Evolutionary conservation across 768 basidiomycete species (phyloP).

Genomic region (Scleroderma citrinum): DNA sequence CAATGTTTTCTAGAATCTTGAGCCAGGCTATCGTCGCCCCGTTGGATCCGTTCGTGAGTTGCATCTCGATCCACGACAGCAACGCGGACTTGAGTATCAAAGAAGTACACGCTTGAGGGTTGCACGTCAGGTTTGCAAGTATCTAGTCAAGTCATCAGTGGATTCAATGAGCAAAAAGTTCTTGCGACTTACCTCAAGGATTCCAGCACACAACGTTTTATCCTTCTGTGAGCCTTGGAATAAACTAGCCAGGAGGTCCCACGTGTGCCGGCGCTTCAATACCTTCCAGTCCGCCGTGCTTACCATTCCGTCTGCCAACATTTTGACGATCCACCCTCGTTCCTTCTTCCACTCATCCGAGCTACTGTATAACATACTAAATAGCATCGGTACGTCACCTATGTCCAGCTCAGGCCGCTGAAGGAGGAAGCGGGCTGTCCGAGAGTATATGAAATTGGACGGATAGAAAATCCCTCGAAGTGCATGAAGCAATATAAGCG

Average conservation of each 20-base stretch:
- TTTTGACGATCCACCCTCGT: conserved; percentile 81
- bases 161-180: not conserved
- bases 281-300: conserved; percentile 76
- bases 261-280: conserved; percentile 75
- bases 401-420: conserved; percentile 81
- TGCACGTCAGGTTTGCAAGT: conserved; percentile 68
- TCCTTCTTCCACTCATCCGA: conserved; percentile 81
- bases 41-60: conserved; percentile 31
- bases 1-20: conserved; percentile 59
- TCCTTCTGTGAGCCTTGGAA: conserved; percentile 66
- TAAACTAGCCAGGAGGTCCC: conserved; percentile 80
- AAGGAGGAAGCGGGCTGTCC: conserved; percentile 81
- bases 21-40: conserved; percentile 54
- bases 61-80: conserved; percentile 80
- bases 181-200: conserved; percentile 59
- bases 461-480: conserved; percentile 82
- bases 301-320: conserved; percentile 76
- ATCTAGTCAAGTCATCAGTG: conserved; percentile 39
- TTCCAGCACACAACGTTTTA: conserved; percentile 42
- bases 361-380: conserved; percentile 77
- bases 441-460: conserved; percentile 81
- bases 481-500: conserved; percentile 79
- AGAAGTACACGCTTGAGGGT: conserved; percentile 60
- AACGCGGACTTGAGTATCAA: conserved; percentile 68
- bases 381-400: conserved; percentile 86